Conservation (phyloP, 805 yeast genomes). For the Saccharomycopsis olivae region DNA sequence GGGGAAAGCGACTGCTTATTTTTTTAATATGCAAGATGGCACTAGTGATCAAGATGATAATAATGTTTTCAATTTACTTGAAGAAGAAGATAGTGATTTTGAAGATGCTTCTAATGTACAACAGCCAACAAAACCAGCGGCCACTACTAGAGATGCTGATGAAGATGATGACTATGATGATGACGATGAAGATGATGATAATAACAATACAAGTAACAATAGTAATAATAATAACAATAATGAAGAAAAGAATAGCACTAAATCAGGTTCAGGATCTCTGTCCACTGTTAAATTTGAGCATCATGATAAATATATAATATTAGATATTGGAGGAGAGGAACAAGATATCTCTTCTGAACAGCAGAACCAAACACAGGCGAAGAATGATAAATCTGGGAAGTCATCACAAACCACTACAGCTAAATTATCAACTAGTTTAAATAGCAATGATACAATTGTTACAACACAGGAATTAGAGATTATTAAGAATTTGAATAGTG, state of each 20-base stretch:
- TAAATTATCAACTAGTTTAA: constrained; percentile 17
- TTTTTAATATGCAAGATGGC: constrained; percentile 2
- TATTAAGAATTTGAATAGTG: constrained; percentile 54
- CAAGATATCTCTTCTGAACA: not conserved
- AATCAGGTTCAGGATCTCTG: no score
- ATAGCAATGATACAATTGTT: constrained; percentile 10
- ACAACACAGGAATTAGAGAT: constrained; percentile 21
- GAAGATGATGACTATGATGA: constrained; percentile 18
- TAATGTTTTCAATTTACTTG: constrained; percentile 9
- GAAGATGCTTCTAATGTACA: constrained; percentile 10
- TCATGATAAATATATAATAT: not conserved
- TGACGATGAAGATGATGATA: constrained; percentile 18
- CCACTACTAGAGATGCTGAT: constrained; percentile 1
- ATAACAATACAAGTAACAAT: not conserved
- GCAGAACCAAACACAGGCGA: not conserved
- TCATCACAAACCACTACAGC: constrained; percentile 1
- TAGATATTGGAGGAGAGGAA: not conserved
- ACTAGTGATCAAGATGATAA: not conserved
- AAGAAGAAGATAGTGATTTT: constrained; percentile 17
- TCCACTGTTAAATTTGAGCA: not conserved
- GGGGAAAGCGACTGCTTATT: constrained; percentile 17
- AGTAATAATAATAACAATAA: not conserved
- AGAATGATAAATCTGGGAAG: not conserved
- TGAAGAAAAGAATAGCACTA: not conserved
- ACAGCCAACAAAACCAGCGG: not conserved